Evolutionary conservation across 1,139 yeast species (phyloP), one percentile per base, ranked within the genome.

Genomic region (Yamadazyma oceani): DNA sequence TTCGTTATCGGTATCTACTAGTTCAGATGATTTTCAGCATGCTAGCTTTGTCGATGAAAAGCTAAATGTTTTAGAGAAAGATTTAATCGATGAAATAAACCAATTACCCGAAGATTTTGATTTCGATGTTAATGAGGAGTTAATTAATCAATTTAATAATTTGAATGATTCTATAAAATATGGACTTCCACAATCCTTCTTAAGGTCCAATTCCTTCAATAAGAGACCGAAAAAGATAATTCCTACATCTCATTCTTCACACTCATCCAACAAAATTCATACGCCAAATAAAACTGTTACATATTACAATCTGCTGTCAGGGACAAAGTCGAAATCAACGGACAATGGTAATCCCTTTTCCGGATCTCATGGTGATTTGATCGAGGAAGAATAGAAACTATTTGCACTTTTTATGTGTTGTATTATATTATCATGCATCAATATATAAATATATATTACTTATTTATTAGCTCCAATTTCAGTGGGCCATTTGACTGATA

Each of bases 21-120:
- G 15, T 4, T 27, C 30, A 5, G 30, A 27, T 27, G 30, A 27
- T 16, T 16, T 27, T 12, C 14, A 27, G n/a, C 30, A 27, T 27
- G 14, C 30, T 7, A 27, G 10, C 21, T 27, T 27, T 29, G 50
- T 37, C 16, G 41, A 42, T 26, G 40, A 39, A 31, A 42, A 50
- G n/a, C 34, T 47, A 14, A 41, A 42, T 32, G 53, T 54, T 2
- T 43, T 64, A 26, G 73, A 69, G 38, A 61, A 64, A 30, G 75
- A 68, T 28, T 43, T 63, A 4, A 45, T 78, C 5, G 84, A 78
- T 49, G 84, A 78, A 54, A 66, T 76, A 17, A 78, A 81, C 48
- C 69, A 60, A 32, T 58, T 80, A 2, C 85, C 85, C 0, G 84
- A 77, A 50, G 85, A 80, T 47, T 79, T 59, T 49, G 80, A 78